Base-by-base conservation (phyloP, 2,329 filamentous ascomycete genomes). In the Phyllachora maydis region DNA sequence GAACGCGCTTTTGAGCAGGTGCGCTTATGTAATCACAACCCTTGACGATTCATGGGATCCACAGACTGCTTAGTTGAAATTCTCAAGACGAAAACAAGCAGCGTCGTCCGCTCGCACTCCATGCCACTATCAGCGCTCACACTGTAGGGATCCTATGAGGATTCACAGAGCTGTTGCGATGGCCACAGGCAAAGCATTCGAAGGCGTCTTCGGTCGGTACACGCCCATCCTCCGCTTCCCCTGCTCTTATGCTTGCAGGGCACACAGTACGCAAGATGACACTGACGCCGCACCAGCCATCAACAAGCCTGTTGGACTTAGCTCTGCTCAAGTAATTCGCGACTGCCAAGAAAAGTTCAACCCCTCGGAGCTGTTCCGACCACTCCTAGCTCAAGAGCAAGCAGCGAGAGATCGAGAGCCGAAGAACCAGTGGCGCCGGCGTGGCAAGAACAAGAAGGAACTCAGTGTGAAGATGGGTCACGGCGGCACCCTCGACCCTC, bases 401-500 rank as follows among this genome's bases (percentile, higher is more conserved):
- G 48, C 48, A 1, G 56, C 53, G 22, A 63, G 65, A 28, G 46
- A 55, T 10, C 48, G 54, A 33, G 71, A 78, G 43, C 52, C 51
- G 28, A 54, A 60, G 28, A 53, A 55, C 28, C 65, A 74, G 41
- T 59, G 60, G 34, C 57, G 60, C 35, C 63, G 71, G 29, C 61
- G 68, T 30, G 52, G 52, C 32, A 50, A 49, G 22, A 56, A 59
- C 31, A 64, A 66, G 43, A 60, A 60, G 35, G 54, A 61, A 2
- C 44, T 72, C 4, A 66, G 78, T 31, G 73, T 95, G 35, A 98
- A 95, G 56, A 77, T 95, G 40, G 88, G 88, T 16, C 88, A 98
- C 50, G 88, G 88, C 30, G 88, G 88, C 20, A 98, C 88, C 2
- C 63, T 98, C 11, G 88, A 98, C 41, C 88, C 88, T 14, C 62